Evolutionary conservation across 2,329 filamentous ascomycete species (phyloP), one percentile per base, ranked within the genome.

Genomic region (Stachybotrys elegans): DNA sequence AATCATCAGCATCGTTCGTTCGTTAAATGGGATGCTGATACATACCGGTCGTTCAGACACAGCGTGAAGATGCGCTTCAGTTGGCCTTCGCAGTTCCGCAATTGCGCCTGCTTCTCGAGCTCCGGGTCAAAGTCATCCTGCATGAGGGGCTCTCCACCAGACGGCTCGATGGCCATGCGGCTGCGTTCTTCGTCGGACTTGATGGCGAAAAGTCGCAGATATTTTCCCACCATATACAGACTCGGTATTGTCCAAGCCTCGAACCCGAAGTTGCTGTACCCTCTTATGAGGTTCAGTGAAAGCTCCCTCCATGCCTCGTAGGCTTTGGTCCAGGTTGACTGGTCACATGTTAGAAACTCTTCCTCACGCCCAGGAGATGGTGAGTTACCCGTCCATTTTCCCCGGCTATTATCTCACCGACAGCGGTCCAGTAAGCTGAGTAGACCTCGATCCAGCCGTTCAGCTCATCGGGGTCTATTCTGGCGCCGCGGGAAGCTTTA

Each of bases 241-340:
- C 88, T 91, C 4, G 93, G 91, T 42, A 98, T 82, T 0, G 90
- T 93, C 92, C 93, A 98, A 23, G 89, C 84, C 51, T 88, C 83
- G 55, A 97, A 88, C 3, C 79, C 77, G 44, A 76, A 73, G 51
- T 78, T 84, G 27, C 83, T 84, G 61, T 96, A 96, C 23, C 89
- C 90, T 52, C 89, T 81, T 46, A 91, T 83, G 31, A 97, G 72
- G 39, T 75, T 72, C 50, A 85, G 86, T 37, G 86, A 81, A 49
- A 97, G 61, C 32, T 95, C 88, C 59, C 88, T 94, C 91, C 93
- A 97, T 11, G 83, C 71, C 49, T 90, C 85, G 59, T 95, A 98
- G 0, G 91, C 86, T 44, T 79, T 84, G n/a, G 77, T 76, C 83
- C 88, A 95, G 46, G 86, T 81, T n/a, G 79, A 69, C 65, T 68